Conservation (phyloP, 2,329 filamentous ascomycete species). For the Aureobasidium sp. region DNA sequence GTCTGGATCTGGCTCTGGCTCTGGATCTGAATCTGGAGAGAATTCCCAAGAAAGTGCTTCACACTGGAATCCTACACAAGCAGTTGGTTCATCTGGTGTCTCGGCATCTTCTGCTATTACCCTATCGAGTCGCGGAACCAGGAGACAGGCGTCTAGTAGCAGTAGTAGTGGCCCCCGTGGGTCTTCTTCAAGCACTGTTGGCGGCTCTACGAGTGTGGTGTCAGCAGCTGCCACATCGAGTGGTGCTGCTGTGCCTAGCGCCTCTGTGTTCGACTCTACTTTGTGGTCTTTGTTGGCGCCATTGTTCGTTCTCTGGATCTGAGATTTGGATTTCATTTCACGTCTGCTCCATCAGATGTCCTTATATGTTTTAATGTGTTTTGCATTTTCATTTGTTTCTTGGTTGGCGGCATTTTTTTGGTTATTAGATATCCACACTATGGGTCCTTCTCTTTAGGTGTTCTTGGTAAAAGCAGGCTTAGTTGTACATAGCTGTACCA, state of each 20-base stretch:
- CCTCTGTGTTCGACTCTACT: neutral
- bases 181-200: neutral
- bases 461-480: neutral
- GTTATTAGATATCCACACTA: neutral
- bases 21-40: neutral
- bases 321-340: too few species aligned
- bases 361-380: too few species aligned
- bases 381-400: neutral
- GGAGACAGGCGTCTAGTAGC: neutral
- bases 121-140: neutral
- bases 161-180: neutral
- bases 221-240: neutral
- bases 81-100: neutral
- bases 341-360: too few species aligned
- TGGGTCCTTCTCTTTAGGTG: neutral
- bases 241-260: neutral
- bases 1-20: neutral
- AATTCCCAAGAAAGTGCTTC: neutral
- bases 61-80: slow-evolving; percentile 6
- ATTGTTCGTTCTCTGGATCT: neutral
- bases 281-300: neutral
- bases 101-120: neutral
- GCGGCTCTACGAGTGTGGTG: neutral
- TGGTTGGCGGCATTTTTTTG: neutral
- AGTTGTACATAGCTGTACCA: neutral